These are phyloP conservation scores for Pseudonectria buxi DNA, from an alignment of 2,329 filamentous ascomycete genomes.

Conservation along the genomic window DNA sequence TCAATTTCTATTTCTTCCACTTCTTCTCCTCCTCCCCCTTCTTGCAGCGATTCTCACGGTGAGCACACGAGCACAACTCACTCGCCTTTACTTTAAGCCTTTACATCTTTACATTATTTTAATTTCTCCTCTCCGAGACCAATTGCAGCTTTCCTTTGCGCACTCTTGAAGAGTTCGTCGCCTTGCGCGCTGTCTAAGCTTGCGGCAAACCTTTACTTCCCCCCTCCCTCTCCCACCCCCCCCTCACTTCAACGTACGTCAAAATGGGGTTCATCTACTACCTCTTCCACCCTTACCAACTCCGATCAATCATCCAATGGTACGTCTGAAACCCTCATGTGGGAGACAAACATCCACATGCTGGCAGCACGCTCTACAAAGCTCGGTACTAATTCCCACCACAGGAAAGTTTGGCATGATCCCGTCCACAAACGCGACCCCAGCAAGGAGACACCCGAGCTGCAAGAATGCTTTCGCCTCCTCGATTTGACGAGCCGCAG, in stretches of 20 bases:
- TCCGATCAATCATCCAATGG: slow-evolving; percentile 87
- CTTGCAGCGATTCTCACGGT: slow-evolving; percentile 12
- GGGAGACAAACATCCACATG: neutral
- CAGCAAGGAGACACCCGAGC: slow-evolving; percentile 64
- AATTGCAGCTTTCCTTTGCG: too few relatives aligned
- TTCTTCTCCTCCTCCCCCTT: slow-evolving; percentile 6
- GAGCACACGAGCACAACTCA: slow-evolving; percentile 12
- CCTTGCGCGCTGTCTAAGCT: slow-evolving; percentile 15
- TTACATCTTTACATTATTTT: slow-evolving; percentile 11
- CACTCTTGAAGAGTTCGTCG: neutral
- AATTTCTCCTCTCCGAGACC: slow-evolving; percentile 3
- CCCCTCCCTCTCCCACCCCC: slow-evolving; percentile 2
- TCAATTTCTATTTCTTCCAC: slow-evolving; percentile 6
- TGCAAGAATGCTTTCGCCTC: slow-evolving; percentile 79
- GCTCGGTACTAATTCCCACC: neutral
- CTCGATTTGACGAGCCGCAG: slow-evolving; percentile 86
- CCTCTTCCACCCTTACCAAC: slow-evolving; percentile 65
- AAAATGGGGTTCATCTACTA: slow-evolving; percentile 65
- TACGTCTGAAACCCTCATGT: slow-evolving; percentile 34
- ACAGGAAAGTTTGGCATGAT: slow-evolving; percentile 94
- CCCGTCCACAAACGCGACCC: slow-evolving; percentile 79
- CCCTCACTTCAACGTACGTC: slow-evolving; percentile 13
- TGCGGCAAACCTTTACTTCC: neutral
- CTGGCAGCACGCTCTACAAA: slow-evolving; percentile 10
- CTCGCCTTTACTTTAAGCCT: slow-evolving; percentile 15